Conservation (phyloP, 1,284 basidiomycete species). For the Malassezia equina region DNA sequence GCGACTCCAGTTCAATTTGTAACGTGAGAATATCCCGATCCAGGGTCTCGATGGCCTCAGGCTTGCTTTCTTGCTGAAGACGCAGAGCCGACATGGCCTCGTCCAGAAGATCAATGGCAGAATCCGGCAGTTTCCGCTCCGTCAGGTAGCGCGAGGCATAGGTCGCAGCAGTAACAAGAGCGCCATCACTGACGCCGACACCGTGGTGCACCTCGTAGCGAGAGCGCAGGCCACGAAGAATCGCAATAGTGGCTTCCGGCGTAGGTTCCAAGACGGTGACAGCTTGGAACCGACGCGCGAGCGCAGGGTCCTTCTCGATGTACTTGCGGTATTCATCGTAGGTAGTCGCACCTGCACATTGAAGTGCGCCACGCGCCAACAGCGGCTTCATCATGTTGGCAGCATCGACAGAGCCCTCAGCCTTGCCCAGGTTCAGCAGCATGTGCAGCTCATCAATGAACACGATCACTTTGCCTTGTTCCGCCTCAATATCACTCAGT, state of each 20-base stretch:
- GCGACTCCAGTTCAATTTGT: constrained; percentile 71
- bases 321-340: constrained; percentile 84
- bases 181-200: constrained; percentile 70
- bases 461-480: constrained; percentile 74
- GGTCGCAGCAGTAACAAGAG: constrained; percentile 77
- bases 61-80: constrained; percentile 80
- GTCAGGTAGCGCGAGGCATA: constrained; percentile 80
- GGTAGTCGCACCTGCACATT: constrained; percentile 83
- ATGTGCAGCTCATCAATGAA: constrained; percentile 74
- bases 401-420: constrained; percentile 25
- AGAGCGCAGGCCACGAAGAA: constrained; percentile 75
- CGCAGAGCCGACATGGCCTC: constrained; percentile 60
- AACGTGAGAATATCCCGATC: constrained; percentile 74
- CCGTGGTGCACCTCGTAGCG: constrained; percentile 55
- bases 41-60: constrained; percentile 70
- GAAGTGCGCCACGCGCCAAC: constrained; percentile 68
- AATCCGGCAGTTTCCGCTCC: constrained; percentile 36
- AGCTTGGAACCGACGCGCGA: constrained; percentile 79
- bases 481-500: constrained; percentile 79
- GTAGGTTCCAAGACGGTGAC: constrained; percentile 81
- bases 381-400: constrained; percentile 39
- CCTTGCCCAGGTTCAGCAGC: constrained; percentile 39
- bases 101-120: constrained; percentile 36
- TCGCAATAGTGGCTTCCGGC: constrained; percentile 79
- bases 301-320: constrained; percentile 73